Conservation (phyloP, 257 asterid genomes). For the Asclepias syriaca region DNA sequence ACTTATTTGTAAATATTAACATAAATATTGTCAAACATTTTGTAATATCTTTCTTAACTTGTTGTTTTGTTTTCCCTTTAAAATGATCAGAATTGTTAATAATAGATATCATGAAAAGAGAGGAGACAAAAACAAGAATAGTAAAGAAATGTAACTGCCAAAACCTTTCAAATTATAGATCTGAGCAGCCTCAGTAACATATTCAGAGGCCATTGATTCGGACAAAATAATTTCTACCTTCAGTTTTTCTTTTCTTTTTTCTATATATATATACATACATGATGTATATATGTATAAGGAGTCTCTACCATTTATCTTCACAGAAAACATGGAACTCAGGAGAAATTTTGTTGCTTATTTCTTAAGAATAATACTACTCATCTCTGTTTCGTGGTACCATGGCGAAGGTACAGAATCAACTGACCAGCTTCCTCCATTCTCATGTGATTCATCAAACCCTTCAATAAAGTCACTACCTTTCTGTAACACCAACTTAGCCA, state of each 20-base stretch:
- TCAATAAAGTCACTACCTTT: conserved; percentile 40
- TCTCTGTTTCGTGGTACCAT: not conserved
- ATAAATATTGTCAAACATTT: too few relatives aligned
- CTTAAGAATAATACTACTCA: not conserved
- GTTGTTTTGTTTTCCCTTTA: too few relatives aligned
- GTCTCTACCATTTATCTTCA: not conserved
- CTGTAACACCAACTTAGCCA: conserved; percentile 37
- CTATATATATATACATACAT: too few relatives aligned
- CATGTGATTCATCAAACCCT: conserved; percentile 50
- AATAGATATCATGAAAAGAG: too few relatives aligned
- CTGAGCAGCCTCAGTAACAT: too few relatives aligned
- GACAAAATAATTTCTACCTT: not conserved
- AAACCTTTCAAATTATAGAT: too few relatives aligned
- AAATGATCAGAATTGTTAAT: too few relatives aligned
- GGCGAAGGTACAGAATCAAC: conserved; percentile 11
- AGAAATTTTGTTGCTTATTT: not conserved
- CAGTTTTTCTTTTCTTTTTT: not conserved
- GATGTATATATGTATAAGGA: not conserved
- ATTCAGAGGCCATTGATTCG: too few relatives aligned
- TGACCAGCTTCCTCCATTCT: conserved; percentile 34
- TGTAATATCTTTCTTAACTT: too few relatives aligned
- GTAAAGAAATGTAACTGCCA: too few relatives aligned
- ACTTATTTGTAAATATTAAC: too few relatives aligned
- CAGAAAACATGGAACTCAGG: not conserved
- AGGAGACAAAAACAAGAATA: too few relatives aligned